Evolutionary conservation across 305 asterid genomes (phyloP).

Genomic region (Petunia hybrid): DNA sequence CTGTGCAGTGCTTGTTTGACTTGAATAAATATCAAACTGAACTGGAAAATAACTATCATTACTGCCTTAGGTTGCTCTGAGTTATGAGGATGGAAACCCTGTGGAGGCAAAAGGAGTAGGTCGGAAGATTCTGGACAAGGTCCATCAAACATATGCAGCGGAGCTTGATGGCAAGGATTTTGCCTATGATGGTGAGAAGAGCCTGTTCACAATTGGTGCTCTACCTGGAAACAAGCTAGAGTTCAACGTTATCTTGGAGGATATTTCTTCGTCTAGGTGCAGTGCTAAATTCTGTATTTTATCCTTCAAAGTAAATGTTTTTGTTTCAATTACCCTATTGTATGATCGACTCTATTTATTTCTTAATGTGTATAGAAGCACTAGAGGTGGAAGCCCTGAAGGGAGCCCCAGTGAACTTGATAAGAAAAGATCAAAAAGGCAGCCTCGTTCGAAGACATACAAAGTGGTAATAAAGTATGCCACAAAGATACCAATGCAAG

Average conservation of each 20-base stretch:
- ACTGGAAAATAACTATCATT: neutral
- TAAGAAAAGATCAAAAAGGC: conserved; percentile 56
- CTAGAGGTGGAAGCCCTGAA: conserved; percentile 49
- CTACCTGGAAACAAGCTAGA: conserved; percentile 68
- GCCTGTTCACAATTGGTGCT: conserved; percentile 70
- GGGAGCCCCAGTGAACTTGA: conserved; percentile 52
- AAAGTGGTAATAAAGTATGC: conserved; percentile 71
- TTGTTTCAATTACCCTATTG: neutral
- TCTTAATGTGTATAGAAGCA: conserved; percentile 42
- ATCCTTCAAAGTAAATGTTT: neutral
- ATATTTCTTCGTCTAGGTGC: conserved; percentile 53
- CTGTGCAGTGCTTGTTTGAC: neutral
- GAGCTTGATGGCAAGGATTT: conserved; percentile 62
- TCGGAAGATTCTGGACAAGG: conserved; percentile 58
- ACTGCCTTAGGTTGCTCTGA: conserved; percentile 57
- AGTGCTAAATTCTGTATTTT: neutral
- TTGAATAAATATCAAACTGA: neutral
- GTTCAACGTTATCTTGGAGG: conserved; percentile 65
- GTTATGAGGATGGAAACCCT: conserved; percentile 67
- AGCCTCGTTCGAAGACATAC: conserved; percentile 55
- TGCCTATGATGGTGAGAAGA: conserved; percentile 80
- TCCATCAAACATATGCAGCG: conserved; percentile 54
- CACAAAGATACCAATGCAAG: conserved; percentile 62
- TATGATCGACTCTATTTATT: neutral
- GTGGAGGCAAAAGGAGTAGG: conserved; percentile 76